Conservation (phyloP, 805 yeast species). For the Scheffersomyces ergatensis region DNA sequence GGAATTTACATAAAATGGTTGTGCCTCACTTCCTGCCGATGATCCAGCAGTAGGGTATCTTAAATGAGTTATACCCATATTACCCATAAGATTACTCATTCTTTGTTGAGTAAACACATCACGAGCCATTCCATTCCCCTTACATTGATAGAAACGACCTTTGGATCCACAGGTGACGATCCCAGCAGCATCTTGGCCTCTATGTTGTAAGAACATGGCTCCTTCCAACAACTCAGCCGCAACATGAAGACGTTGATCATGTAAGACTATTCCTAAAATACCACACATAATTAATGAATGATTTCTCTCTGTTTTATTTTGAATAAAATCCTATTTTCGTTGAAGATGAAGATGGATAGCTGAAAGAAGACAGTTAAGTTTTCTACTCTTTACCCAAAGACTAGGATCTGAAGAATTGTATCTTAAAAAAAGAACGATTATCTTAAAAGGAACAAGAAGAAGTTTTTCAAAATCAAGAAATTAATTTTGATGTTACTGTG, state of each 20-base stretch:
- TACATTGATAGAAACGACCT: constrained; percentile 94
- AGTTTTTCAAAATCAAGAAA: too few species aligned
- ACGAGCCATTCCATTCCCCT: constrained; percentile 98
- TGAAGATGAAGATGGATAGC: too few species aligned
- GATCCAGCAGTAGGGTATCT: constrained; percentile 98
- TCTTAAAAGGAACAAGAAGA: not conserved
- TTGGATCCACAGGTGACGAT: constrained; percentile 92
- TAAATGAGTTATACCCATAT: constrained; percentile 93
- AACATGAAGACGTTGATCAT: constrained; percentile 68
- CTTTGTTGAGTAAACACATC: constrained; percentile 90
- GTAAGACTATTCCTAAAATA: constrained; percentile 80
- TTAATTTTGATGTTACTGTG: too few species aligned
- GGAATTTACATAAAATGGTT: constrained; percentile 95
- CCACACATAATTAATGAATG: too few species aligned
- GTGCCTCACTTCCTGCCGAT: constrained; percentile 94
- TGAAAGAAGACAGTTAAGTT: too few species aligned
- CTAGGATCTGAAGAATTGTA: too few species aligned
- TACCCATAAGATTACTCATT: constrained; percentile 77
- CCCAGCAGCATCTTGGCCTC: constrained; percentile 99
- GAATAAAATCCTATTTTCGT: too few species aligned
- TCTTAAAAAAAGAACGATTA: too few species aligned
- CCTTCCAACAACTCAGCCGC: constrained; percentile 94
- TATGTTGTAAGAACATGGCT: constrained; percentile 86
- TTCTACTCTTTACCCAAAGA: too few species aligned
- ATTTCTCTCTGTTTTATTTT: too few species aligned